A percentile compares a stretch with the other conserved stretches of the same genome.
These are phyloP conservation scores for Arthrobotrys conoides DNA, from an alignment of 2,329 filamentous ascomycete species.

Conservation along the genomic window DNA sequence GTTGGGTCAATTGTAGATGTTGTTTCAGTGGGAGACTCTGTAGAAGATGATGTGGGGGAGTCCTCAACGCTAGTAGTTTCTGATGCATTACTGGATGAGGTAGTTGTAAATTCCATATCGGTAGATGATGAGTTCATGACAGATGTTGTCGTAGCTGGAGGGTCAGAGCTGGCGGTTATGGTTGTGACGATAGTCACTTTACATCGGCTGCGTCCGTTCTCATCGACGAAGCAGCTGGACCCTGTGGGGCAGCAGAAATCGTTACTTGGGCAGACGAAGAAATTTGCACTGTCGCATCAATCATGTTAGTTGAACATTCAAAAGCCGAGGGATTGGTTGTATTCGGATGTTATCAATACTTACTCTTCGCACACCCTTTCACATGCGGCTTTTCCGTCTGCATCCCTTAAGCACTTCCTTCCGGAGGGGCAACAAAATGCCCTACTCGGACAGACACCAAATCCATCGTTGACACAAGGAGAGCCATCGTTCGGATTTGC, in stretches of 20 bases:
- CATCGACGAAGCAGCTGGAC: slow-evolving; percentile 51
- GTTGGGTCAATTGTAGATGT: slow-evolving; percentile 5
- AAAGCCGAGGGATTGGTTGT: no score
- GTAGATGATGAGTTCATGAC: slow-evolving; percentile 15
- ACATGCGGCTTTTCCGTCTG: slow-evolving; percentile 39
- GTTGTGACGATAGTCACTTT: slow-evolving; percentile 55
- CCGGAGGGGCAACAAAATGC: slow-evolving; percentile 55
- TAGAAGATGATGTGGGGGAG: background rate
- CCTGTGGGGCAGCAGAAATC: slow-evolving; percentile 57
- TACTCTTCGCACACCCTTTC: slow-evolving; percentile 55
- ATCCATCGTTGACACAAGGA: slow-evolving; percentile 42
- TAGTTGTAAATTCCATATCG: slow-evolving; percentile 18
- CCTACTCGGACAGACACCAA: slow-evolving; percentile 56
- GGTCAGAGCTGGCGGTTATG: slow-evolving; percentile 39
- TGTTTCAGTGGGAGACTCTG: slow-evolving; percentile 23
- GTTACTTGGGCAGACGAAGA: slow-evolving; percentile 58
- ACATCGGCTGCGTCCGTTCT: slow-evolving; percentile 44
- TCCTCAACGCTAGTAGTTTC: background rate
- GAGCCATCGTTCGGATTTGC: slow-evolving; percentile 50
- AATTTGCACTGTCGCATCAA: slow-evolving; percentile 36
- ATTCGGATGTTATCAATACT: background rate
- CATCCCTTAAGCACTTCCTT: slow-evolving; percentile 54
- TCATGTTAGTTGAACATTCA: background rate
- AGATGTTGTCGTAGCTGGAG: slow-evolving; percentile 20
- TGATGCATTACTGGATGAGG: slow-evolving; percentile 5